A percentile compares a stretch with the other conserved stretches of the same genome.
Conservation (phyloP, 2,329 filamentous ascomycete species). For the Mollisia scopiformis region DNA sequence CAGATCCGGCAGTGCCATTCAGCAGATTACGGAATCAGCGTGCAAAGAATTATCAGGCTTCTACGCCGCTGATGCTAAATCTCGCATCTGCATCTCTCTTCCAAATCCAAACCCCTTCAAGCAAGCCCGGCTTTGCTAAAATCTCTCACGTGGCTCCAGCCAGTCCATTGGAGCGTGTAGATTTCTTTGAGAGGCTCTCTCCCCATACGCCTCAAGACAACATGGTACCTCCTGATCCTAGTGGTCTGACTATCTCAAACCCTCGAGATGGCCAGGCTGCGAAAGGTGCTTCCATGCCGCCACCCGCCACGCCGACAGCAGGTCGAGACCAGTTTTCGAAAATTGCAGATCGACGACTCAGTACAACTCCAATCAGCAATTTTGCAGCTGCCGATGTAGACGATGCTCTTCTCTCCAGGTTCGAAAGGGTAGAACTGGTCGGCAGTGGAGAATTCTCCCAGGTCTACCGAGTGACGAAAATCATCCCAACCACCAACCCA, state of each 20-base stretch:
- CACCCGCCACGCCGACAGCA: constrained; percentile 81
- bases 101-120: constrained; percentile 35
- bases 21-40: constrained; percentile 40
- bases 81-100: constrained; percentile 36
- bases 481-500: constrained; percentile 38
- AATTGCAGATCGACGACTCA: constrained; percentile 61
- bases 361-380: constrained; percentile 70
- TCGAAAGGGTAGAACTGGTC: constrained; percentile 78
- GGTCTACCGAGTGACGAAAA: constrained; percentile 77
- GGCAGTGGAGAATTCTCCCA: constrained; percentile 92
- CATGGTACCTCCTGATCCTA: constrained; percentile 77
- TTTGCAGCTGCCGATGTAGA: constrained; percentile 77
- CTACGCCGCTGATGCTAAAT: constrained; percentile 30
- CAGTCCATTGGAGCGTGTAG: constrained; percentile 61
- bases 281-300: constrained; percentile 48
- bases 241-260: constrained; percentile 79
- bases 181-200: constrained; percentile 52
- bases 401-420: constrained; percentile 71
- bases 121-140: constrained; percentile 55
- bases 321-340: constrained; percentile 56
- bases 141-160: constrained; percentile 54
- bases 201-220: constrained; percentile 81
- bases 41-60: constrained; percentile 33
- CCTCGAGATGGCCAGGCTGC: constrained; percentile 40
- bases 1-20: constrained; percentile 43